These are phyloP conservation scores for Centaurea solstitialis DNA, from an alignment of 129 eudicot genomes.

Conservation along the genomic window DNA sequence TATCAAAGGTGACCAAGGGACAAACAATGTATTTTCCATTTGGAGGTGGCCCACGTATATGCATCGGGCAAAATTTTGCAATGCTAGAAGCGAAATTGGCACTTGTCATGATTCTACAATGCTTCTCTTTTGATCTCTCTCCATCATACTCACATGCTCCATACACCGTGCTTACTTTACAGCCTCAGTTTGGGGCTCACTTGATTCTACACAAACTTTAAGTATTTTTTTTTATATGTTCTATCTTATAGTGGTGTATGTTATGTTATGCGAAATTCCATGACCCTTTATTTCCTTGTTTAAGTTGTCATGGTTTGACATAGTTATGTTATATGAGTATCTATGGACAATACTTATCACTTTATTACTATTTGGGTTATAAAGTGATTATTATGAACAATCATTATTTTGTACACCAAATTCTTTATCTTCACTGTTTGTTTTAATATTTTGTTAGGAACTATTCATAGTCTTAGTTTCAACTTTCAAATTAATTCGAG, in stretches of 20 bases:
- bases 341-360: neutral
- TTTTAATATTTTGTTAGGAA: too few species aligned
- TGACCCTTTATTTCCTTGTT: neutral
- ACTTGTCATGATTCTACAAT: neutral
- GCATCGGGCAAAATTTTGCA: neutral
- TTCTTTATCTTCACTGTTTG: too few species aligned
- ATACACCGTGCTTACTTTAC: neutral
- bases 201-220: neutral
- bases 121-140: neutral
- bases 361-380: neutral
- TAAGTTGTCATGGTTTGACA: neutral
- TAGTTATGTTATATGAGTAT: neutral
- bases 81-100: neutral
- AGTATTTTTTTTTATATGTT: neutral
- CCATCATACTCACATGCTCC: neutral
- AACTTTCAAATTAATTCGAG: too few species aligned
- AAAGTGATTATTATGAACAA: neutral
- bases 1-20: slow-evolving; percentile 21
- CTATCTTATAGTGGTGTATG: neutral
- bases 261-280: slow-evolving; percentile 9
- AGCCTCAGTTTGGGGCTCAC: neutral
- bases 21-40: slow-evolving; percentile 5
- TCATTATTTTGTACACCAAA: neutral
- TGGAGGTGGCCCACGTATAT: neutral
- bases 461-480: too few species aligned